Conservation (phyloP, 2,329 filamentous ascomycete species). For the Fusarium sambucinum region DNA sequence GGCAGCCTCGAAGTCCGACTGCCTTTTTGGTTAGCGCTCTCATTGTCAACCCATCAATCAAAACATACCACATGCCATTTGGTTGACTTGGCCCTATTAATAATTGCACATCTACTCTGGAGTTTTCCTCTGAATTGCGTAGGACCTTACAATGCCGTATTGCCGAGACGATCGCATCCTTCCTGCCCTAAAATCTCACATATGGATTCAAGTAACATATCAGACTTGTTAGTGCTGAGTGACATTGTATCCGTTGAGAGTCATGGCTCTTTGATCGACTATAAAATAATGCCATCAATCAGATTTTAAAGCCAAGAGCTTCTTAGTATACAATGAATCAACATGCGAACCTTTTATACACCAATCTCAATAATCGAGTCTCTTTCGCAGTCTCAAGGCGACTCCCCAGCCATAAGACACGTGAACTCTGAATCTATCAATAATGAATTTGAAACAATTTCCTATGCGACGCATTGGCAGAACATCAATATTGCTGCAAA, state of each 20-base stretch:
- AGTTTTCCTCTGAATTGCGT: not conserved
- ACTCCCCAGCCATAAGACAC: not conserved
- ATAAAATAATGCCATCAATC: rapidly evolving
- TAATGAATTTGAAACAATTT: not conserved
- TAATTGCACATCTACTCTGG: not conserved
- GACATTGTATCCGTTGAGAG: not conserved
- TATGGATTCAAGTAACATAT: no score
- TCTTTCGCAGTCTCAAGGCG: not conserved
- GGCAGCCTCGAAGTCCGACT: not conserved
- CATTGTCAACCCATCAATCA: not conserved
- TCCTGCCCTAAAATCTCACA: slow-evolving; percentile 1
- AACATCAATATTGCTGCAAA: not conserved
- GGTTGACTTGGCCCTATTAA: no score
- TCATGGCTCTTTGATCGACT: not conserved
- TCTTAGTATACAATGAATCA: rapidly evolving
- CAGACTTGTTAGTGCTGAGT: not conserved
- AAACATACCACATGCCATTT: not conserved
- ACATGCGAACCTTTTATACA: slow-evolving; percentile 9
- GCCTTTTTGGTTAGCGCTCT: not conserved
- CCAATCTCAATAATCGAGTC: slow-evolving; percentile 6
- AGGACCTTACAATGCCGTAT: not conserved
- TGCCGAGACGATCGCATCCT: not conserved
- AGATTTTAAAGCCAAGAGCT: rapidly evolving
- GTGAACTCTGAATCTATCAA: rapidly evolving
- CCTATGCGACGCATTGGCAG: not conserved